Evolutionary conservation across 768 basidiomycete genomes (phyloP).

Genomic region (Hemileccinum impolitum): DNA sequence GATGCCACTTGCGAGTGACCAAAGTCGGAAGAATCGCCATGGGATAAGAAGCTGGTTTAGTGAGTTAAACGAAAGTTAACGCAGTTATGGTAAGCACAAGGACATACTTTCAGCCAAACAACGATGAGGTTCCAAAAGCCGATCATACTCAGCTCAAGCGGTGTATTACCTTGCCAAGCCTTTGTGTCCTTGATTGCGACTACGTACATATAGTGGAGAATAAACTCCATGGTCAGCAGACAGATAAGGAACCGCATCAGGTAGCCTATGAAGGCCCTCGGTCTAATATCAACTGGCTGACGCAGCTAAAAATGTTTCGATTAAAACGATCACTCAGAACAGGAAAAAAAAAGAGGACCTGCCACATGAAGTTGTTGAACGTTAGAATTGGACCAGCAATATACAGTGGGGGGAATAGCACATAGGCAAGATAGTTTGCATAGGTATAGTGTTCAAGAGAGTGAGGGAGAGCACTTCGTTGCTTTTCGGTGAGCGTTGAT

Average conservation of each 20-base stretch:
- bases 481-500: conserved; percentile 47
- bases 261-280: conserved; percentile 49
- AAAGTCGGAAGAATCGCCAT: conserved; percentile 96
- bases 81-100: not conserved
- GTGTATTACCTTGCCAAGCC: conserved; percentile 77
- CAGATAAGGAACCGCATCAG: conserved; percentile 65
- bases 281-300: conserved; percentile 48
- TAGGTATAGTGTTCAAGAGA: conserved; percentile 59
- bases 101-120: conserved; percentile 89
- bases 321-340: not conserved
- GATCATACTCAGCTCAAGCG: conserved; percentile 83
- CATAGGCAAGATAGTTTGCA: conserved; percentile 75
- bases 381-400: conserved; percentile 96
- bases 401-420: conserved; percentile 91
- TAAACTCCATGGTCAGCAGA: conserved; percentile 82
- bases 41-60: conserved; percentile 74
- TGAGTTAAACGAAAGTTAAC: not conserved
- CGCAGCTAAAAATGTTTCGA: conserved; percentile 46
- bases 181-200: conserved; percentile 91
- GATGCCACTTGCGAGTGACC: conserved; percentile 84
- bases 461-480: conserved; percentile 57
- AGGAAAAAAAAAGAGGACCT: conserved; percentile 48
- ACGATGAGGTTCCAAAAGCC: conserved; percentile 97
- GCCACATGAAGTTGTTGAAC: conserved; percentile 94
- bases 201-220: conserved; percentile 94